Base-by-base conservation (phyloP, 164 flowering plant species). In the Santalum album region DNA sequence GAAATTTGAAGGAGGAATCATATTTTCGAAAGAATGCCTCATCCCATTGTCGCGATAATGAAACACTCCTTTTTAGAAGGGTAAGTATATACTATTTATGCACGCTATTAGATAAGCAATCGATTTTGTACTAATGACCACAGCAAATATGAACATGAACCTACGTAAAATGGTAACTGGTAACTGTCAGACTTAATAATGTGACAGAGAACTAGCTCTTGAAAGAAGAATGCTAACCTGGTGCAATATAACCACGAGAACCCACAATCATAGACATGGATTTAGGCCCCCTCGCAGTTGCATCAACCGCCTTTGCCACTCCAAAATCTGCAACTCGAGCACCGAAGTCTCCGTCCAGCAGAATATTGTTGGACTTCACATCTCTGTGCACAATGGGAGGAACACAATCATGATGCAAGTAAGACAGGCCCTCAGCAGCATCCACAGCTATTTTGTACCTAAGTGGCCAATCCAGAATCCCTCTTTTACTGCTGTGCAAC, bases 211-310 rank as follows among this genome's bases (percentile, higher is more conserved):
- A 38, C 42, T 15, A 3, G 0, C 16, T 38, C 16, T 11, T 11
- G 42, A 14, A 11, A 10, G 12, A 22, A 14, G 0, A 49, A 26
- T 1, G 64, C 82, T 45, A 61, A 84, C 91, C 91, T 69, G 92
- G 92, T 12, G 92, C 92, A 58, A 84, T 82, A 66, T 84, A 84
- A 43, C 92, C 92, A 64, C 92, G 79, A 20, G 92, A 84, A 12
- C 92, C 92, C 1, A 87, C 88, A 34, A 84, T 82, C 6, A 72
- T 77, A 15, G 92, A 82, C 92, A 84, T 84, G 25, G 92, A 78
- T 54, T 81, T 69, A 20, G 63, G 71, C 11, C 76, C 80, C 54
- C 75, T 80, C 1, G 72, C 84, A 12, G 65, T 54, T 0, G 55
- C 52, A 57, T 82, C 92, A 27, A 84, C 73, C 15, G 65, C 83